Evolutionary conservation across 2,329 filamentous ascomycete species (phyloP).

Genomic region (Chrysosporium keratinophilum): DNA sequence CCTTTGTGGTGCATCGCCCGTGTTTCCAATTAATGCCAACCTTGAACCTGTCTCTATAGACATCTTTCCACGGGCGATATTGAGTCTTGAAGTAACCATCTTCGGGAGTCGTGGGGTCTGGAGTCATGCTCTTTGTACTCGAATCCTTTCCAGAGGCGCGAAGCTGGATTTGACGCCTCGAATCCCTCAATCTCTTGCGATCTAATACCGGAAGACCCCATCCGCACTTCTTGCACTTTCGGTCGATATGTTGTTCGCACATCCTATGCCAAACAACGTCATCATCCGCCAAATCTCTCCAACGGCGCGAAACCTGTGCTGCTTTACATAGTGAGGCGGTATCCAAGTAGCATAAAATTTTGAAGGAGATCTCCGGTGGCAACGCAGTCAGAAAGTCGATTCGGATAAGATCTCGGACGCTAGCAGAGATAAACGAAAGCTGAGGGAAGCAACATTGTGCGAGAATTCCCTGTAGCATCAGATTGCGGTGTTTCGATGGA

Average conservation of each 20-base stretch:
- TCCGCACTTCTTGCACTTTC: constrained; percentile 88
- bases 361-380: constrained; percentile 82
- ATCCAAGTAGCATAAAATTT: constrained; percentile 85
- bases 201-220: constrained; percentile 89
- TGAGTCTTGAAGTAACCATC: constrained; percentile 43
- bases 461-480: constrained; percentile 94
- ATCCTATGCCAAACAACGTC: constrained; percentile 97
- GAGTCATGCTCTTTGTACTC: background rate
- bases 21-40: constrained; percentile 98
- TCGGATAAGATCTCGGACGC: constrained; percentile 87
- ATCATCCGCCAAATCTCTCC: constrained; percentile 85
- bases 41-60: constrained; percentile 90
- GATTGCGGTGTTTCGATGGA: constrained; percentile 80
- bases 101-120: background rate
- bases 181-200: constrained; percentile 73
- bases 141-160: constrained; percentile 27
- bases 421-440: constrained; percentile 80
- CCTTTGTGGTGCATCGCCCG: constrained; percentile 72
- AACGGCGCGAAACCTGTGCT: constrained; percentile 80
- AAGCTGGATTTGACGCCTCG: constrained; percentile 73
- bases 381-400: constrained; percentile 91
- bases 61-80: constrained; percentile 79
- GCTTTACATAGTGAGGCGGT: constrained; percentile 92
- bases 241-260: constrained; percentile 93
- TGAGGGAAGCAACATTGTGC: constrained; percentile 97